A percentile compares a stretch with the other conserved stretches of the same genome.
phyloP scores from a whole-genome alignment of 2,329 filamentous ascomycete species.

The Samsoniella hepiali region DNA sequence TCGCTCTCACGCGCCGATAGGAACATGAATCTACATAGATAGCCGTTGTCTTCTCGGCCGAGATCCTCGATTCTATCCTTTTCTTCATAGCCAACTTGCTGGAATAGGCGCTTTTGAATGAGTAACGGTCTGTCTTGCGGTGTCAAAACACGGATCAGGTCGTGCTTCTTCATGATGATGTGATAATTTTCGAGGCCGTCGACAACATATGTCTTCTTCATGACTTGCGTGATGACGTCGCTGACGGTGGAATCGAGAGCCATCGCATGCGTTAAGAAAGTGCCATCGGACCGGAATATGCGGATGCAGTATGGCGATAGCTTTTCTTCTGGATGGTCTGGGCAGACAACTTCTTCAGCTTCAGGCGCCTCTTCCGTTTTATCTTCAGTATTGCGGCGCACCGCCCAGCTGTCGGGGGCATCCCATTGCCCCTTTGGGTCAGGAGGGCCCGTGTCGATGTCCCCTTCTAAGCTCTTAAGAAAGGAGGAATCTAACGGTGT shows the following conservation, averaged over 20 bases:
- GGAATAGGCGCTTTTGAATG: constrained; percentile 85
- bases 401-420: constrained; percentile 94
- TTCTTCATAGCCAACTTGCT: constrained; percentile 87
- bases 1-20: constrained; percentile 84
- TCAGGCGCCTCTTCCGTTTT: constrained; percentile 55
- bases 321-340: constrained; percentile 71
- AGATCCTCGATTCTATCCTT: constrained; percentile 88
- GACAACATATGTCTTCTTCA: constrained; percentile 90
- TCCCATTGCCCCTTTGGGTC: constrained; percentile 69
- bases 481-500: constrained; percentile 65
- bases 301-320: constrained; percentile 82
- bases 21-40: constrained; percentile 94
- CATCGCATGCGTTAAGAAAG: constrained; percentile 88
- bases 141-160: constrained; percentile 77
- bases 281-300: constrained; percentile 89
- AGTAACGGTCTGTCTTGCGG: constrained; percentile 77
- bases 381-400: constrained; percentile 70
- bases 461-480: constrained; percentile 43
- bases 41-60: constrained; percentile 94
- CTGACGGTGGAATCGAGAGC: constrained; percentile 77
- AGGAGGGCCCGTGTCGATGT: constrained; percentile 34
- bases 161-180: constrained; percentile 91
- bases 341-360: constrained; percentile 64
- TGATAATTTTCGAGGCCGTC: constrained; percentile 93
- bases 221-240: constrained; percentile 84